Evolutionary conservation across 768 basidiomycete species (phyloP).

Genomic region (Kwoniella newhampshirensis): DNA sequence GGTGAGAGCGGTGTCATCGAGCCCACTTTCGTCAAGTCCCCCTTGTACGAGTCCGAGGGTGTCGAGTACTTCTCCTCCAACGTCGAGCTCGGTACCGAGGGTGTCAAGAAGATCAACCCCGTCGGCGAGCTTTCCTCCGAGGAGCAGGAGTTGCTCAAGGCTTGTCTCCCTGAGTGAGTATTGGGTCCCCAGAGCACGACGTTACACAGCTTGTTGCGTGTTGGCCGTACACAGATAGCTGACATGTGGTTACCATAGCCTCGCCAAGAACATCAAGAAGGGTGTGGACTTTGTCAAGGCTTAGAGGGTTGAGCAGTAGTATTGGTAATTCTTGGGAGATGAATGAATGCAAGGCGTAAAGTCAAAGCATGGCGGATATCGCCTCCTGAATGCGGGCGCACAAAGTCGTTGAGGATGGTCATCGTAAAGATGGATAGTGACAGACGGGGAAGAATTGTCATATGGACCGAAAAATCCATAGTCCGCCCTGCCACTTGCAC

Average conservation of each 20-base stretch:
- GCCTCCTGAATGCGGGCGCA: too few species aligned
- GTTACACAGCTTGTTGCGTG: not conserved
- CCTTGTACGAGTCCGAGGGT: constrained; percentile 67
- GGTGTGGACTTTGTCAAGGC: constrained; percentile 59
- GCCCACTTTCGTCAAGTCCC: constrained; percentile 74
- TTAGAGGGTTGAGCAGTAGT: constrained; percentile 3
- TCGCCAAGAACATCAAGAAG: constrained; percentile 98
- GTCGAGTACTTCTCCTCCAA: constrained; percentile 87
- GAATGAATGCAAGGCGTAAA: not conserved
- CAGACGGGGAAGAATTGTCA: too few species aligned
- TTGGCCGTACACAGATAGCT: not conserved
- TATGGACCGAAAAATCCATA: too few species aligned
- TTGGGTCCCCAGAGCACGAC: too few species aligned
- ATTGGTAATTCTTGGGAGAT: not conserved
- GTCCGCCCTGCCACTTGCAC: too few species aligned
- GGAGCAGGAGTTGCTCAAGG: constrained; percentile 74
- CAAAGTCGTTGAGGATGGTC: too few species aligned
- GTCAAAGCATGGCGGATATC: too few species aligned
- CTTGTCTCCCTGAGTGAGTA: constrained; percentile 70
- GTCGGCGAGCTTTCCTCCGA: constrained; percentile 71
- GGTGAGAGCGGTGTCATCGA: constrained; percentile 84
- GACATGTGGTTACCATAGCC: constrained; percentile 44
- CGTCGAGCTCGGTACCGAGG: constrained; percentile 79
- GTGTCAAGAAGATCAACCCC: constrained; percentile 77
- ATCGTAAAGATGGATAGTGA: too few species aligned